Percentiles rank a stretch among this genome's conserved stretches.
Conservation (phyloP, 306 rosid genomes). For the Delonix regia region DNA sequence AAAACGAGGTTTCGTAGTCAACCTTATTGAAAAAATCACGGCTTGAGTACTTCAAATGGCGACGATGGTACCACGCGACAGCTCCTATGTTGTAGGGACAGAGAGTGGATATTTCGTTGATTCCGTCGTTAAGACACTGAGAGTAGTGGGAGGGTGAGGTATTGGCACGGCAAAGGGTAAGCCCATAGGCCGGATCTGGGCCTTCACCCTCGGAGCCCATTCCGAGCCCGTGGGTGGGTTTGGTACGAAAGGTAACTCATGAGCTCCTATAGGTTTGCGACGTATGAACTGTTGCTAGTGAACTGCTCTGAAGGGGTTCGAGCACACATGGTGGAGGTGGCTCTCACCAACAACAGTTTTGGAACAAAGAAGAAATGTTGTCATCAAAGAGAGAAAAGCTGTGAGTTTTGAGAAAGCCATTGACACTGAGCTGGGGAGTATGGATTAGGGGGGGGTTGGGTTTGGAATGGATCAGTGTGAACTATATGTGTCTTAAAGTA, state of each 20-base stretch:
- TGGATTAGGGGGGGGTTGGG: too few species aligned
- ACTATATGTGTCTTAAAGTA: too few species aligned
- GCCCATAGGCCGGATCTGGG: not conserved
- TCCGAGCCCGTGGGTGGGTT: not conserved
- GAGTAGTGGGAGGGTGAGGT: not conserved
- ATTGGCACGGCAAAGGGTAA: not conserved
- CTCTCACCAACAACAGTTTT: too few species aligned
- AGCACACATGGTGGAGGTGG: too few species aligned
- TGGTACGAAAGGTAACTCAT: not conserved
- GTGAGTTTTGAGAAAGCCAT: too few species aligned
- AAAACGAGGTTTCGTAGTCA: not conserved
- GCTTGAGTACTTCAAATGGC: not conserved
- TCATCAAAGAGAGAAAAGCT: too few species aligned
- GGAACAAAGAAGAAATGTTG: too few species aligned
- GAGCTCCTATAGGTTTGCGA: slow-evolving; percentile 1
- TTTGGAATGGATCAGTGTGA: too few species aligned
- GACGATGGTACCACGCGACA: not conserved
- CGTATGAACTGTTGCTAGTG: not conserved
- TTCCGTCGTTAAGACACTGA: not conserved
- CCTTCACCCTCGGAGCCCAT: not conserved
- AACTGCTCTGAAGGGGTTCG: too few species aligned
- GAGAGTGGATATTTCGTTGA: not conserved
- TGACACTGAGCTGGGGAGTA: too few species aligned
- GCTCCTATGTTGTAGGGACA: not conserved
- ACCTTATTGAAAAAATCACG: not conserved